Base-by-base conservation (phyloP, 2,329 filamentous ascomycete genomes). In the Clarireedia paspali region DNA sequence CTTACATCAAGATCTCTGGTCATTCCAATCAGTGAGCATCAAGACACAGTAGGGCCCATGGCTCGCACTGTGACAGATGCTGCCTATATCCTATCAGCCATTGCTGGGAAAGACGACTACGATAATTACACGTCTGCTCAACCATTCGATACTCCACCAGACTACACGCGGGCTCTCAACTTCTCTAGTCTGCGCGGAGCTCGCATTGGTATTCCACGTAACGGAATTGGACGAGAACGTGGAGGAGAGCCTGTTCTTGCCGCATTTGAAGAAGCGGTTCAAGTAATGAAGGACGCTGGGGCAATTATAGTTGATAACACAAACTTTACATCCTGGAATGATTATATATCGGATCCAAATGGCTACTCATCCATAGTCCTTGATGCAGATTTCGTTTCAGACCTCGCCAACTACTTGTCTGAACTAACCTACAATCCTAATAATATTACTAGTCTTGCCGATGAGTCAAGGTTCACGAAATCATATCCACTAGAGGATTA, bases 21-120 rank as follows among this genome's bases (percentile, higher is more conserved):
- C 1, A 78, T 89, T 7, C 85, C 85, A 0, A 80, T 87, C 3
- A 79, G 76, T 2, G 68, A 76, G 27, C 77, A 81, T 60, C 81
- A 85, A 63, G 87, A 90, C 62, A 84, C 80, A 0, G 74, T 88
- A 0, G 86, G 86, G 4, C 51, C 60, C 5, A 83, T 90, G 66
- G 85, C 78, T 0, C 79, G 80, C 15, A 87, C 81, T 0, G 81
- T 89, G 6, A 74, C 74, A 12, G 87, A 90, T 64, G 85, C 84
- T 0, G 77, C 47, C 5, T n/a, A 40, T 24, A 39, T 55, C 61
- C 27, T 30, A 10, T 9, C 27, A 9, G 27, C 52, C 9, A 60
- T 69, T 57, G 66, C 60, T 3, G 66, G 67, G 10, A 64, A 61
- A 20, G 66, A 67, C 44, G 47, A 62, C 3, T 57, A 30, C 12